phyloP scores from a whole-genome alignment of 139 green algal genomes.

The Zygnema cylindricum region DNA sequence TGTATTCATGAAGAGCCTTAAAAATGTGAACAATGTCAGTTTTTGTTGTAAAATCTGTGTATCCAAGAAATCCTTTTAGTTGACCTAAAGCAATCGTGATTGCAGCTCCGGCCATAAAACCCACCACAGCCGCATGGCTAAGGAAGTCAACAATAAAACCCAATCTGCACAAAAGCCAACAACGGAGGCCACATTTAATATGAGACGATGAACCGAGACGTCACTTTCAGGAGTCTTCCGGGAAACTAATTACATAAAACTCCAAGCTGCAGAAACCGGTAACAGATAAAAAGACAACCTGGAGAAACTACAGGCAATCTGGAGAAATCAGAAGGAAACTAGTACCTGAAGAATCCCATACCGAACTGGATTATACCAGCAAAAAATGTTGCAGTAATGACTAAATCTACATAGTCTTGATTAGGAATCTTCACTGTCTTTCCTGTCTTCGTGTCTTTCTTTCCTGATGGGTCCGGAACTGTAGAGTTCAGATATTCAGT shows the following conservation, averaged over 20 bases:
- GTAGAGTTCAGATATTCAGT: neutral
- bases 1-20: neutral
- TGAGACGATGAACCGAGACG: too few relatives aligned
- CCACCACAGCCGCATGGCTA: conserved; percentile 54
- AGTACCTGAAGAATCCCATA: conserved; percentile 56
- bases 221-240: too few relatives aligned
- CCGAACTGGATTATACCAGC: conserved; percentile 54
- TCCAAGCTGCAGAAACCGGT: too few relatives aligned
- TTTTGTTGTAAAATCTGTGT: conserved; percentile 45
- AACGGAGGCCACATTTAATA: too few relatives aligned
- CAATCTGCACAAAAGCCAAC: conserved; percentile 32
- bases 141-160: conserved; percentile 59
- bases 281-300: too few relatives aligned
- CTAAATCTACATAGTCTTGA: conserved; percentile 50
- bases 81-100: conserved; percentile 48
- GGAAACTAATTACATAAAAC: too few relatives aligned
- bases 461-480: conserved; percentile 10
- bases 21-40: conserved; percentile 53
- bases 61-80: conserved; percentile 55
- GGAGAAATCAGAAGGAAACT: too few relatives aligned
- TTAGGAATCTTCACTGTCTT: conserved; percentile 23
- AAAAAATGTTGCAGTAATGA: conserved; percentile 60
- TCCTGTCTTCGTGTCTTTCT: conserved; percentile 15
- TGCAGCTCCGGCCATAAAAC: conserved; percentile 59
- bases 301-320: too few relatives aligned